Evolutionary conservation across 140 eudicot species (phyloP).

Genomic region (Stevia rebaudiana): DNA sequence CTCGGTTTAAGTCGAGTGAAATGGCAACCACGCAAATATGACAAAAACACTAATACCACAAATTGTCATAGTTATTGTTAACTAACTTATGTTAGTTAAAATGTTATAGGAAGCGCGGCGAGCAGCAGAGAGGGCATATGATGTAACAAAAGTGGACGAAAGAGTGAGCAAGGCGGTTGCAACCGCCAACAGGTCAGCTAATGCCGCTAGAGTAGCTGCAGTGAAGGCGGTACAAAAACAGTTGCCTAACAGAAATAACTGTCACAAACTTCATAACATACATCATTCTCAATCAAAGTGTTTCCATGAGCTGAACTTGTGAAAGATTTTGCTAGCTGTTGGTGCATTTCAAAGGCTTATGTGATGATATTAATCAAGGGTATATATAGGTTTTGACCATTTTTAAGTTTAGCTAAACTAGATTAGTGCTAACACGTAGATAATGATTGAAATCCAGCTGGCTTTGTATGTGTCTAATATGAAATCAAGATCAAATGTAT

Average conservation of each 20-base stretch:
- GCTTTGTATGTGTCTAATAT: conserved; percentile 25
- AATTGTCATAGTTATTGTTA: not conserved
- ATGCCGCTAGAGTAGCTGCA: conserved; percentile 95
- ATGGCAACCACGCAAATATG: too few species aligned
- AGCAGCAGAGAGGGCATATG: conserved; percentile 84
- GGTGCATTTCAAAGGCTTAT: conserved; percentile 3
- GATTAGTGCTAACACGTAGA: conserved; percentile 29
- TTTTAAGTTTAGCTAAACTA: conserved; percentile 27
- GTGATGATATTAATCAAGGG: not conserved
- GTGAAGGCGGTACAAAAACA: conserved; percentile 90
- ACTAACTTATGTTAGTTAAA: too few species aligned
- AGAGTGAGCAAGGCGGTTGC: conserved; percentile 80
- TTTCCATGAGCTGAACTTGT: not conserved
- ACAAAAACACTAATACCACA: too few species aligned
- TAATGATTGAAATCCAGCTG: conserved; percentile 21
- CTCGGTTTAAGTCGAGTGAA: too few species aligned
- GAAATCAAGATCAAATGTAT: conserved; percentile 13
- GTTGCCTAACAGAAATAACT: conserved; percentile 36
- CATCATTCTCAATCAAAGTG: conserved; percentile 17
- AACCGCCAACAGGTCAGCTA: conserved; percentile 89
- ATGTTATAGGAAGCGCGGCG: conserved; percentile 75
- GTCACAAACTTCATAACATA: conserved; percentile 36
- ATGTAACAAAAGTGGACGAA: conserved; percentile 79
- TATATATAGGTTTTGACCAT: not conserved
- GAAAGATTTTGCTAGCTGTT: conserved; percentile 8